A percentile compares a stretch with the other conserved stretches of the same genome.
phyloP scores from a whole-genome alignment of 495 filamentous ascomycete genomes.

The Xylaria nigripes region DNA sequence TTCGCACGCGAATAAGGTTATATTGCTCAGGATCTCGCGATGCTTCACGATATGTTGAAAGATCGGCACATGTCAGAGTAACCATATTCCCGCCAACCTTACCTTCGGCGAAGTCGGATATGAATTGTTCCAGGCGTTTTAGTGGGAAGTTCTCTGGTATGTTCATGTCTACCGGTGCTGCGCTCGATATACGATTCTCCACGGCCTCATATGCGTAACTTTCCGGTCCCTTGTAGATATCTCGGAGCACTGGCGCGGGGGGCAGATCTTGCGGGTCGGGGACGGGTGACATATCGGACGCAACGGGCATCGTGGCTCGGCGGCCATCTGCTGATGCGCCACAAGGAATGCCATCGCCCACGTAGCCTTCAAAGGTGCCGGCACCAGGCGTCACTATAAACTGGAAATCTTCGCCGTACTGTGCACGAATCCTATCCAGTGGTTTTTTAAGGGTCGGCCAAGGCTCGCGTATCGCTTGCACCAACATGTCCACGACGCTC shows the following conservation, averaged over 20 bases:
- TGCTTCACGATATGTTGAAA: conserved; percentile 5
- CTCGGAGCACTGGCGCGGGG: not conserved
- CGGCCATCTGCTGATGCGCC: conserved; percentile 19
- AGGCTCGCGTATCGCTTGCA: not conserved
- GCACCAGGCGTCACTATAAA: conserved; percentile 17
- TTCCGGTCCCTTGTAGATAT: conserved; percentile 6
- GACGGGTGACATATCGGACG: conserved; percentile 18
- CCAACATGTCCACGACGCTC: not conserved
- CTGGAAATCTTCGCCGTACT: conserved; percentile 11
- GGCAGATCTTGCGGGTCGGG: conserved; percentile 7
- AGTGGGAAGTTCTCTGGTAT: conserved; percentile 13
- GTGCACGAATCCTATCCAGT: not conserved
- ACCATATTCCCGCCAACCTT: conserved; percentile 10
- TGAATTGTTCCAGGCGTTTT: not conserved
- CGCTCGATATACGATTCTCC: conserved; percentile 11
- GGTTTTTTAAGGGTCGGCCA: not conserved
- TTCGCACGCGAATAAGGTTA: conserved; percentile 10
- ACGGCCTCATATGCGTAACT: not conserved
- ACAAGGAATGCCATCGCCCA: conserved; percentile 15
- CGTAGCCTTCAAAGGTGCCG: conserved; percentile 20
- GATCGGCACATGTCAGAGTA: conserved; percentile 13
- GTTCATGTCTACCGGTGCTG: conserved; percentile 14
- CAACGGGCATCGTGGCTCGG: conserved; percentile 17
- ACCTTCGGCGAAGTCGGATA: not conserved
- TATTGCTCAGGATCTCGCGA: conserved; percentile 11